Base-by-base conservation (phyloP, 2,329 filamentous ascomycete species). In the Calonectria henricotiae region DNA sequence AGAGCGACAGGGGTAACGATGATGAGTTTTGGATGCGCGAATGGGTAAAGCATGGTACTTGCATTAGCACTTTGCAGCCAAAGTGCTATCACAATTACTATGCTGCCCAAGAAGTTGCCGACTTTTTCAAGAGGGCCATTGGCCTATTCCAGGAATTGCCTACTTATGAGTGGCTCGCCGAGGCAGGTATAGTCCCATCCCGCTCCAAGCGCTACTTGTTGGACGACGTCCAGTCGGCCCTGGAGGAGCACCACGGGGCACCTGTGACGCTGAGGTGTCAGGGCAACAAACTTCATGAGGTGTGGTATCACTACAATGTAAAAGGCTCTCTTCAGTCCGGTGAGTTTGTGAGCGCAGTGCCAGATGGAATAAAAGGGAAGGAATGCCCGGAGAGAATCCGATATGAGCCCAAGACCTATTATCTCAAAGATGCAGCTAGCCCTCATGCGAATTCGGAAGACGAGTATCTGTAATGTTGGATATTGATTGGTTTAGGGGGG, bases 11-110 rank as follows among this genome's bases (percentile, higher is more conserved):
- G 1, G 32, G 32, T 11, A 13, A 13, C 20, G 20, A 39, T 13
- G 20, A 55, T 5, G 12, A 2, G 2, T 58, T 58, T 5, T 58
- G 51, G 51, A 15, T 17, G 32, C 51, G 37, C 12, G 51, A 58
- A 23, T 58, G 51, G 51, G 37, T 39, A n/a, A 58, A 58, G 51
- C 51, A 58, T 15, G 51, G 51, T 15, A 58, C 51, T 8, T 58
- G 51, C 32, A 12, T 58, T 20, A 39, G 32, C 51, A 58, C 51
- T 4, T 37, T 58, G 12, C 12, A 37, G 4, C 20, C 51, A 5
- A 4, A 39, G 1, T 58, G 51, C 35, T 58, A 58, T 15, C 51
- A 23, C n/a, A 15, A 39, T 12, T 58, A 58, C 20, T n/a, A 25
- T 3, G 5, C 20, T 1, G n/a, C 12, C 6, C 32, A 58, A 3